A percentile compares a stretch with the other conserved stretches of the same genome.
Conservation (phyloP, 2,329 filamentous ascomycete genomes). For the Colletotrichum camelliae region DNA sequence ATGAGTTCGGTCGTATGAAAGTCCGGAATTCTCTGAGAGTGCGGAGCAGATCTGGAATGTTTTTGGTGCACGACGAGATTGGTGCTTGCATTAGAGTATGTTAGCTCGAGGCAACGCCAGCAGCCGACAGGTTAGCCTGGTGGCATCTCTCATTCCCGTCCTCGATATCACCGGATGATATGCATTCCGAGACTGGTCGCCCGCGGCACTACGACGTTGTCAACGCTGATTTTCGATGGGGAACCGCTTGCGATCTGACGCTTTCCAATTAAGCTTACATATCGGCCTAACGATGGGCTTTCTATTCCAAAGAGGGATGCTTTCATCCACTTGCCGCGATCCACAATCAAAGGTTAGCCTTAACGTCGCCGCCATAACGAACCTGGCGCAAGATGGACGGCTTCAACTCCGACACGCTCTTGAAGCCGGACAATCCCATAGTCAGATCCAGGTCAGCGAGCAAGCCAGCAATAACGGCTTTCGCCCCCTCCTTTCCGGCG, state of each 20-base stretch:
- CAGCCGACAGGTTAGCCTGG: neutral
- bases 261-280: neutral
- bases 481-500: slow-evolving; percentile 59
- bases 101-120: neutral
- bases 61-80: neutral
- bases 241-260: neutral
- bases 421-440: slow-evolving; percentile 59
- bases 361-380: slow-evolving; percentile 37
- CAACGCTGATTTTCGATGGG: neutral
- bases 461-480: slow-evolving; percentile 53
- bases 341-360: slow-evolving; percentile 31
- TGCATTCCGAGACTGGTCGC: neutral
- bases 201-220: neutral
- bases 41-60: neutral
- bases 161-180: neutral
- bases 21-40: neutral
- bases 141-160: neutral
- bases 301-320: neutral
- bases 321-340: neutral
- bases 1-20: neutral
- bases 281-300: neutral
- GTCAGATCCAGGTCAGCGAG: slow-evolving; percentile 60
- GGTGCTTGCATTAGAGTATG: neutral
- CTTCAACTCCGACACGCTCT: slow-evolving; percentile 42
- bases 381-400: slow-evolving; percentile 36